Evolutionary conservation across 108 stramenopile species (phyloP), one percentile per base, ranked within the genome.

Genomic region (Cyclotella choctawhatcheeana): DNA sequence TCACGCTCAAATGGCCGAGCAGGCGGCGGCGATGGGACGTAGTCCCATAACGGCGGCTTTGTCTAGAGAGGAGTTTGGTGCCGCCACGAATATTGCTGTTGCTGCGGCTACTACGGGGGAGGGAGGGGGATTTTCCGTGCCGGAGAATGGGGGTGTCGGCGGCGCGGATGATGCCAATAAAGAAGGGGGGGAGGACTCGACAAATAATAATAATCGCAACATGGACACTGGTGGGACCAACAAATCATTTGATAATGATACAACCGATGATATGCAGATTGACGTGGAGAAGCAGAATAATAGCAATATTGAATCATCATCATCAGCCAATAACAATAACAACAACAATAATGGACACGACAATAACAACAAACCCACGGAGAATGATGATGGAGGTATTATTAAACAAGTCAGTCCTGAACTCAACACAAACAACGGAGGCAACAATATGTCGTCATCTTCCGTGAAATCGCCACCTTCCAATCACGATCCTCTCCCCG

Each of bases 1-100:
- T 69, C 67, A 45, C 40, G 71, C 37, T 27, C 35, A 35, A 14
- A 47, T 25, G 51, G 65, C 40, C 2, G 66, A 51, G 51, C 37
- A 56, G 67, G 91, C 87, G 17, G 91, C 91, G 1, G 91, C 91
- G 10, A 83, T 86, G 67, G 91, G 91, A 6, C 84, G 89, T 35
- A 87, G 86, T 22, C 90, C 90, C 4, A 24, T 44, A 24, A 44
- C 33, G 58, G 59, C 44, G 21, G 33, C 59, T 40, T 6, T 40
- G 6, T 6, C 37, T 12, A 8, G 8, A 8, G 37, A 12, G 6
- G 37, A 40, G 6, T 40, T 40, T n/a, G n/a, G n/a, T n/a, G n/a
- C n/a, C n/a, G n/a, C n/a, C n/a, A n/a, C n/a, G 37, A 40, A 40
- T 40, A 8, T 12, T 40, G 12, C 37, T n/a, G 8, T n/a, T 48